These are phyloP conservation scores for Rugosomyces carneus DNA, from an alignment of 1,284 basidiomycete species.

Conservation along the genomic window DNA sequence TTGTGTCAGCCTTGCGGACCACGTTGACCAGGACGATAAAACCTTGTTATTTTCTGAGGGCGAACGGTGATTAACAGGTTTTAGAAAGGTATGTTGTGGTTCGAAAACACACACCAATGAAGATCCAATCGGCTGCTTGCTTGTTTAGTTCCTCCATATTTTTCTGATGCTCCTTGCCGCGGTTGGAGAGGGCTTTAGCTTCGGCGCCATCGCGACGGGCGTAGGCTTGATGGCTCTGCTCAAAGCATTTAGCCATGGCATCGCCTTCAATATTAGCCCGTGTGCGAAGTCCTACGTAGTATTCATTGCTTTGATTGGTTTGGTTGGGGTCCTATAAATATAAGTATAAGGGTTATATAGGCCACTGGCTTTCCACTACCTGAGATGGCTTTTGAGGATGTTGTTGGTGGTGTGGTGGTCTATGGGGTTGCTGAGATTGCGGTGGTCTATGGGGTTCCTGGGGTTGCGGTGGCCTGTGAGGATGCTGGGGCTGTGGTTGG, in stretches of 20 bases:
- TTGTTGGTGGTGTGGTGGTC: background rate
- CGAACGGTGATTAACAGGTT: background rate
- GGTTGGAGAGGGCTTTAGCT: conserved; percentile 79
- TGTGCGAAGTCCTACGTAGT: conserved; percentile 66
- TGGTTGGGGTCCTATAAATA: conserved; percentile 50
- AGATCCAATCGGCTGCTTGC: conserved; percentile 90
- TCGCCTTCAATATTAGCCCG: conserved; percentile 72
- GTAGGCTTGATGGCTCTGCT: conserved; percentile 66
- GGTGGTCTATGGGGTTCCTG: conserved; percentile 2
- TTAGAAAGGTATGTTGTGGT: background rate
- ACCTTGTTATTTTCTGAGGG: conserved; percentile 77
- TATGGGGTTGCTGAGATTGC: background rate
- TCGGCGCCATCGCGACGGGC: conserved; percentile 63
- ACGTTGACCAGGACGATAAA: conserved; percentile 1
- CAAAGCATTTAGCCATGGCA: conserved; percentile 65
- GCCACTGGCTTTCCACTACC: background rate
- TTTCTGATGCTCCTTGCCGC: conserved; percentile 79
- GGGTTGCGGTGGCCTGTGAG: conserved; percentile 1
- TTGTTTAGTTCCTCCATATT: conserved; percentile 81
- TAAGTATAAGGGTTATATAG: background rate
- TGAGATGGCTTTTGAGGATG: background rate
- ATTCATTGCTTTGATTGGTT: conserved; percentile 62
- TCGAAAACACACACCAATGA: conserved; percentile 44
- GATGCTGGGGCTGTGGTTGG: conserved; percentile 5
- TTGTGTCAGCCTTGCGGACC: background rate